Percentiles rank a stretch among this genome's conserved stretches.
phyloP scores from a whole-genome alignment of 1,284 basidiomycete genomes.

The Caloboletus firmus region DNA sequence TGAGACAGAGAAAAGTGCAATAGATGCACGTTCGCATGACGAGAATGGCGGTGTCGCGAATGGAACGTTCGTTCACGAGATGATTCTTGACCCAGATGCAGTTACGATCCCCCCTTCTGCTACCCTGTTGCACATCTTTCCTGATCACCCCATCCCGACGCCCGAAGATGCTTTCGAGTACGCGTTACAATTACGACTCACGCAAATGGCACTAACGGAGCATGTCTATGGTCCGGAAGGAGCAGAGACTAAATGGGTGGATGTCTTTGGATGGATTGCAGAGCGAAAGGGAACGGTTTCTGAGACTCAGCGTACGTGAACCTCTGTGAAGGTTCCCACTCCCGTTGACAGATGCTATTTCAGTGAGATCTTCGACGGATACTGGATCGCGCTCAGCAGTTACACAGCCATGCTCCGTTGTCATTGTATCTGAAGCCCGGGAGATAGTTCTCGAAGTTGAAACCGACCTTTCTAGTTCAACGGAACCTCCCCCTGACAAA shows the following conservation, averaged over 20 bases:
- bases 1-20: conserved; percentile 12
- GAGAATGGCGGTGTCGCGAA: background rate
- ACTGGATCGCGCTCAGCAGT: conserved; percentile 30
- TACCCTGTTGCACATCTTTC: conserved; percentile 51
- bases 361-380: conserved; percentile 34
- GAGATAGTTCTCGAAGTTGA: conserved; percentile 19
- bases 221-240: conserved; percentile 84
- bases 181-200: conserved; percentile 84
- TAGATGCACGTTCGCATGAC: background rate
- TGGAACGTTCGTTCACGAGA: conserved; percentile 13
- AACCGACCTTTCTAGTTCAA: background rate
- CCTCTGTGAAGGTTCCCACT: background rate
- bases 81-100: conserved; percentile 40
- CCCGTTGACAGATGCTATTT: background rate
- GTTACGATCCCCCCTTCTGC: conserved; percentile 46
- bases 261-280: conserved; percentile 85
- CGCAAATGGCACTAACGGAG: conserved; percentile 82
- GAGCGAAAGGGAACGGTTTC: conserved; percentile 47
- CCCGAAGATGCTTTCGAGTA: conserved; percentile 71
- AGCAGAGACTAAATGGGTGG: conserved; percentile 81
- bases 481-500: conserved; percentile 6
- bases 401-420: conserved; percentile 21
- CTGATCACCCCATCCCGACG: conserved; percentile 54
- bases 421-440: conserved; percentile 18
- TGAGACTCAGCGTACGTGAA: conserved; percentile 28